A percentile compares a stretch with the other conserved stretches of the same genome.
These are phyloP conservation scores for Neurospora sp. DNA, from an alignment of 495 filamentous ascomycete genomes.

Conservation along the genomic window DNA sequence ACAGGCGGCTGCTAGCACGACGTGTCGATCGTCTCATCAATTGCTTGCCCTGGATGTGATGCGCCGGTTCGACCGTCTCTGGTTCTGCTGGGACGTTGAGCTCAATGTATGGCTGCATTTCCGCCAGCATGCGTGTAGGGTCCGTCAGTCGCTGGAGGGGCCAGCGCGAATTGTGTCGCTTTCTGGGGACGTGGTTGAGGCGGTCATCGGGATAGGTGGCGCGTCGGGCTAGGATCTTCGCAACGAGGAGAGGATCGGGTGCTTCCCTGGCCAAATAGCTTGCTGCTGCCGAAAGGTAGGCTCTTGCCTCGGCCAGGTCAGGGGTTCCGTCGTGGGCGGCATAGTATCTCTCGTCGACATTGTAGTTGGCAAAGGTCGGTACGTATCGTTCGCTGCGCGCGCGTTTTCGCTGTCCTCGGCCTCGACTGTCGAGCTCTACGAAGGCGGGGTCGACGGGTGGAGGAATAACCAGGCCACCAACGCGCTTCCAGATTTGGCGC, in stretches of 20 bases:
- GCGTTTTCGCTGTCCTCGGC: constrained; percentile 16
- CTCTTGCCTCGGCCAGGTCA: constrained; percentile 19
- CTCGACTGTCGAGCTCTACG: constrained; percentile 16
- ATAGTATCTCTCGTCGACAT: constrained; percentile 10
- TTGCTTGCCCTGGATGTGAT: constrained; percentile 12
- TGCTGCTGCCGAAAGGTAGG: constrained; percentile 1
- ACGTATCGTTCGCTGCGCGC: constrained; percentile 9
- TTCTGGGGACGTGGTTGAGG: constrained; percentile 18
- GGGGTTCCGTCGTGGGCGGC: constrained; percentile 6
- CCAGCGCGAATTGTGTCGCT: constrained; percentile 25
- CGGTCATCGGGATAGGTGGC: constrained; percentile 13
- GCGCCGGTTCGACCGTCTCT: constrained; percentile 6
- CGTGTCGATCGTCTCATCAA: constrained; percentile 14
- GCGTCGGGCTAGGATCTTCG: constrained; percentile 1
- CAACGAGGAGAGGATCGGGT: background rate
- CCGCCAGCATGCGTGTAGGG: constrained; percentile 10
- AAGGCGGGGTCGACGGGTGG: constrained; percentile 1
- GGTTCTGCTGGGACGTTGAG: constrained; percentile 6
- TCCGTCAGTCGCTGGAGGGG: constrained; percentile 16
- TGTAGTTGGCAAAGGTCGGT: constrained; percentile 10
- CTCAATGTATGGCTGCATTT: constrained; percentile 13
- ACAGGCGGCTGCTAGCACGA: constrained; percentile 20
- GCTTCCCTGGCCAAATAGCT: background rate
- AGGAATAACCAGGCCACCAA: constrained; percentile 6
- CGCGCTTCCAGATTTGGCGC: constrained; percentile 25